Evolutionary conservation across 2,329 filamentous ascomycete species (phyloP), one percentile per base, ranked within the genome.

Genomic region (Xylariales sp.): DNA sequence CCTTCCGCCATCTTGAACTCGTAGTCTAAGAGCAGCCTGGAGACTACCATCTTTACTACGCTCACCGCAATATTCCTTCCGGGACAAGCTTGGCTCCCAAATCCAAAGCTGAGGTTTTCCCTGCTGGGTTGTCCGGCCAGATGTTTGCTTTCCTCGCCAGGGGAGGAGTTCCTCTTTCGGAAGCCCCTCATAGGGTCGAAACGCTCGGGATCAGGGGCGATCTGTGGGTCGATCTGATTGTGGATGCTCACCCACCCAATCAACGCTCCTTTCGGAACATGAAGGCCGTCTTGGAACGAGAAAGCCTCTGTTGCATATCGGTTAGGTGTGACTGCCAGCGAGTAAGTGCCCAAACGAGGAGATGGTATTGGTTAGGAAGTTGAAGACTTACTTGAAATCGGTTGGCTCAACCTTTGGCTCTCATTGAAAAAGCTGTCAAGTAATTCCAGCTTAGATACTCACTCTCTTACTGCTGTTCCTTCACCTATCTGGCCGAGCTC

Each of bases 141-240:
- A 15, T 38, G 31, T 19, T 35, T 39, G 18, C n/a, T 19, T 10
- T 12, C 16, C 15, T 40, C 14, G 10, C 36, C 37, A 11, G 38
- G 9, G 15, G 42, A 33, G 10, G 31, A 14, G 5, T 40, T 36
- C 10, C 42, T 19, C 31, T 31, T 44, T 3, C 42, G 37, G 25
- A 40, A 44, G 25, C 29, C 31, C 14, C 42, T 19, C 37, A 31
- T 44, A 2, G 42, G 42, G 25, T 44, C 42, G 20, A 44, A 44
- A n/a, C 3, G 20, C 5, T 36, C n/a, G 2, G 42, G 37, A 28
- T 44, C 31, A 5, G 42, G 31, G 9, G 38, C 29, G 14, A 40
- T 33, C 12, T 28, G 15, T 6, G 42, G 38, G 18, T 40, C 37
- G 10, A 36, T 29, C 19, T 36, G 37, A 31, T 44, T 25, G 10